Percentiles rank a stretch among this genome's conserved stretches.
These are phyloP conservation scores for Cylindricascospora bacillispora DNA, from an alignment of 1,139 yeast species.

Conservation along the genomic window DNA sequence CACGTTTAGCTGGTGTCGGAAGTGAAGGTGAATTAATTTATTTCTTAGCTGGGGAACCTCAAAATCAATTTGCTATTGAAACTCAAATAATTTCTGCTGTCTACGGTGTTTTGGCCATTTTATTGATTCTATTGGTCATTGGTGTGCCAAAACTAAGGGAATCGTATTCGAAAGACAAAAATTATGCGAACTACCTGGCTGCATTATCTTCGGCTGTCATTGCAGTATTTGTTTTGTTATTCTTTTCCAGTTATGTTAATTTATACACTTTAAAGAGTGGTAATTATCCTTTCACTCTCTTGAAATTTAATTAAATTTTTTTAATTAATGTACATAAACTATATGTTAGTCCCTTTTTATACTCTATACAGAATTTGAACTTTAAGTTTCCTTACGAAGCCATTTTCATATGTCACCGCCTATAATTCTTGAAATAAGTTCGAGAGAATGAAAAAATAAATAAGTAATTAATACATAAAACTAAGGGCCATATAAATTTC, in stretches of 20 bases:
- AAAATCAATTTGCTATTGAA: slow-evolving; percentile 67
- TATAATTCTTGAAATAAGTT: too few relatives aligned
- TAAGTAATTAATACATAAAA: too few relatives aligned
- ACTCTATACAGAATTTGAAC: too few relatives aligned
- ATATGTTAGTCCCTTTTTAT: too few relatives aligned
- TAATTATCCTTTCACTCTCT: slow-evolving; percentile 46
- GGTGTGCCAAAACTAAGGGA: slow-evolving; percentile 36
- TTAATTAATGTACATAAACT: too few relatives aligned
- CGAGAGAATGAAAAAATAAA: too few relatives aligned
- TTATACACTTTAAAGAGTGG: slow-evolving; percentile 46
- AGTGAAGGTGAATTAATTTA: slow-evolving; percentile 48
- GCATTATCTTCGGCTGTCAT: slow-evolving; percentile 34
- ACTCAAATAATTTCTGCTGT: slow-evolving; percentile 61
- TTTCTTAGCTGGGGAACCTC: slow-evolving; percentile 52
- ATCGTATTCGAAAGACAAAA: slow-evolving; percentile 9
- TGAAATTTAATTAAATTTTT: slow-evolving; percentile 15
- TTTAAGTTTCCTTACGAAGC: too few relatives aligned
- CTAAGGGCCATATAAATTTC: too few relatives aligned
- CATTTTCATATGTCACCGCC: too few relatives aligned
- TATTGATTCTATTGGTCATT: slow-evolving; percentile 37
- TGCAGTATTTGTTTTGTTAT: slow-evolving; percentile 32
- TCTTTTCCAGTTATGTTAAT: slow-evolving; percentile 42
- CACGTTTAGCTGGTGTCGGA: slow-evolving; percentile 53
- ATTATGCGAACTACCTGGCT: slow-evolving; percentile 28
- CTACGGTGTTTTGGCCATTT: slow-evolving; percentile 44